Percentiles rank a stretch among this genome's conserved stretches.
phyloP scores from a whole-genome alignment of 768 basidiomycete genomes.

The Lentinus brumalis region DNA sequence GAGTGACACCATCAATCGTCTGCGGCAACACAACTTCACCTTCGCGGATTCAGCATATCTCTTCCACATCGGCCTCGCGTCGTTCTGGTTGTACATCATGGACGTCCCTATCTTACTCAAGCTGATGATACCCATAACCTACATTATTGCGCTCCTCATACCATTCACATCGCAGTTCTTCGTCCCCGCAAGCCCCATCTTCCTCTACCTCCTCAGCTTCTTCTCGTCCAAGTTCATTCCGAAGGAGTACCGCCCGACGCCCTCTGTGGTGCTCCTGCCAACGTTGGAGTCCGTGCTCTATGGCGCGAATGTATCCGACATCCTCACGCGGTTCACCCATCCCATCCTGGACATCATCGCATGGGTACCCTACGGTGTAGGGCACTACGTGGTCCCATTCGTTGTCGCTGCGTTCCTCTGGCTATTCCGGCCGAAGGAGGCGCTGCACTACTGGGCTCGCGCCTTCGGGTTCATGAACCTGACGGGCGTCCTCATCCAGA shows the following conservation, averaged over 20 bases:
- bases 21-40: conserved; percentile 59
- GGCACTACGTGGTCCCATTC: conserved; percentile 88
- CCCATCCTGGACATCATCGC: conserved; percentile 90
- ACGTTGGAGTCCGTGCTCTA: conserved; percentile 94
- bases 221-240: conserved; percentile 90
- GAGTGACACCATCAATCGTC: conserved; percentile 57
- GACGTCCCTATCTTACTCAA: conserved; percentile 67
- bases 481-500: conserved; percentile 83
- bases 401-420: conserved; percentile 84
- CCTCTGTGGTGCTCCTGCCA: conserved; percentile 91
- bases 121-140: conserved; percentile 74
- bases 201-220: conserved; percentile 84
- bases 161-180: conserved; percentile 92
- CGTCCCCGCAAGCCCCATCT: conserved; percentile 82
- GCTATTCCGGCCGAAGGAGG: conserved; percentile 83
- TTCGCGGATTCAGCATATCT: conserved; percentile 62
- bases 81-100: conserved; percentile 78
- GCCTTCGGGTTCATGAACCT: conserved; percentile 95
- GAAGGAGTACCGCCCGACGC: conserved; percentile 67
- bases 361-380: conserved; percentile 96
- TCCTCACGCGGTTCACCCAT: conserved; percentile 93
- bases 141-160: conserved; percentile 67
- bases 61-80: conserved; percentile 61
- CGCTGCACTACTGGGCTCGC: conserved; percentile 80
- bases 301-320: conserved; percentile 96